phyloP scores from a whole-genome alignment of 106 monocot genomes.

The Dendrobium nobile region DNA sequence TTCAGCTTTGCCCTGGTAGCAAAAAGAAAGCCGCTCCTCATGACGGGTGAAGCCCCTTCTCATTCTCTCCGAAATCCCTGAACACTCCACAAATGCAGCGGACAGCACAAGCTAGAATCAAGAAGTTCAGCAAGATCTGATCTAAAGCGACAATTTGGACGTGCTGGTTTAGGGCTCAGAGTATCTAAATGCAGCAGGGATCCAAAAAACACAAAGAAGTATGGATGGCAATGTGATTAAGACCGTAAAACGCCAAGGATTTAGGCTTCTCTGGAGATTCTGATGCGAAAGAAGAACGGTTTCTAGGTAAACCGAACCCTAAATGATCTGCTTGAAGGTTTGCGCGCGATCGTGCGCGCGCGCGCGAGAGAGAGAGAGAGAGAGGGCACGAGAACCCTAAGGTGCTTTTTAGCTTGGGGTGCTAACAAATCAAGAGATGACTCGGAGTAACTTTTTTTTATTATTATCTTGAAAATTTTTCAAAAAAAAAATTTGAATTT shows the following conservation, averaged over 20 bases:
- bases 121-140: neutral
- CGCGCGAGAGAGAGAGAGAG: neutral
- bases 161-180: neutral
- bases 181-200: neutral
- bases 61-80: neutral
- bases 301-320: neutral
- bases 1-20: neutral
- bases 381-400: neutral
- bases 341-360: no score
- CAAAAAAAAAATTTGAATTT: no score
- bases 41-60: constrained; percentile 1
- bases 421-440: no score
- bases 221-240: neutral
- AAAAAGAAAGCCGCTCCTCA: constrained; percentile 11
- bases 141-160: neutral
- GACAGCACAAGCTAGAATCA: neutral
- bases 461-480: no score
- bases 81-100: neutral
- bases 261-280: neutral
- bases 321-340: neutral
- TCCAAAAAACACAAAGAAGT: neutral
- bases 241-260: neutral
- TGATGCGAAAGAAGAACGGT: neutral
- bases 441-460: no score
- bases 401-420: no score